Evolutionary conservation across 75 land plant genomes (phyloP).

Genomic region (Selaginella moellendorffii): DNA sequence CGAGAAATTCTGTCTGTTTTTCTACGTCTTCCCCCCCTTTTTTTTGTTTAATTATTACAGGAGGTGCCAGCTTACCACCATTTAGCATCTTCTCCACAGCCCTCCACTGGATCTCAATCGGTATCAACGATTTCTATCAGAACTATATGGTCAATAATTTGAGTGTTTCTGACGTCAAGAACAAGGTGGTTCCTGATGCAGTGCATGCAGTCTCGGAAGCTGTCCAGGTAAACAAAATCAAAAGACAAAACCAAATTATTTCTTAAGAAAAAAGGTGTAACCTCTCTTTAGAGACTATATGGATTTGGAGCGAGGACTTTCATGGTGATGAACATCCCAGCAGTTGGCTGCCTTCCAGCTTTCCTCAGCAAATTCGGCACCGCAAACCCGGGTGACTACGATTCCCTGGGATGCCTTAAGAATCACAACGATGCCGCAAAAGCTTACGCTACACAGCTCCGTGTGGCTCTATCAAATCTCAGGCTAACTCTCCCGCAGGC

Average conservation of each 20-base stretch:
- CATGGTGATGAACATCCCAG: conserved; percentile 1
- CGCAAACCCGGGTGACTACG: neutral
- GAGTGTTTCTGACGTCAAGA: neutral
- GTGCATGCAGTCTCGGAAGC: neutral
- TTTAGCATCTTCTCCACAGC: neutral
- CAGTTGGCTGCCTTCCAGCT: conserved; percentile 8
- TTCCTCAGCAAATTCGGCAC: conserved; percentile 1
- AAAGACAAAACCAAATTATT: too few relatives aligned
- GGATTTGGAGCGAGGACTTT: conserved; percentile 3
- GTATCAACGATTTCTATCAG: conserved; percentile 4
- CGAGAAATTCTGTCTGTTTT: neutral
- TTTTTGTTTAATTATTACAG: neutral
- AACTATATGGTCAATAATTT: neutral
- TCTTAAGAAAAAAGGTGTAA: too few relatives aligned
- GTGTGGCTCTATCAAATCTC: neutral
- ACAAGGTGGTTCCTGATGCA: neutral
- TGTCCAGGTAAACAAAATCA: neutral
- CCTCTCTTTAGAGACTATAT: neutral
- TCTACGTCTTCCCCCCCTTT: too few relatives aligned
- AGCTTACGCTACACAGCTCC: neutral
- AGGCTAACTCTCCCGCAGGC: neutral
- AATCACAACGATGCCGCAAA: neutral
- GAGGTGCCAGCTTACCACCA: neutral
- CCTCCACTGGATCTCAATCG: neutral
- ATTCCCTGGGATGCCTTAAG: neutral